phyloP scores from a whole-genome alignment of 1,284 basidiomycete genomes.

The Neotropicomus parvogracilis region DNA sequence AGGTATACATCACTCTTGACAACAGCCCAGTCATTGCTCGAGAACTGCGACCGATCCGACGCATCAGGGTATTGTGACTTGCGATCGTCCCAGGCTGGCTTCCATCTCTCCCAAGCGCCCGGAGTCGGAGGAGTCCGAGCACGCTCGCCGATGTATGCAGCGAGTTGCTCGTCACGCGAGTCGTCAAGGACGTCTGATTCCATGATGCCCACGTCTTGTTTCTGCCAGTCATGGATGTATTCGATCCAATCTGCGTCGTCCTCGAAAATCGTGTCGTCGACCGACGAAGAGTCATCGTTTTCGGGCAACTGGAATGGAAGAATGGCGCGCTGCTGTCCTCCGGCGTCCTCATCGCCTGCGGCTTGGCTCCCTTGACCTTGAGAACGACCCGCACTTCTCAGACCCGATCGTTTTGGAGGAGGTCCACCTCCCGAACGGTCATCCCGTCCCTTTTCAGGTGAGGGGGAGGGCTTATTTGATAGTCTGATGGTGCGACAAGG shows the following conservation, averaged over 20 bases:
- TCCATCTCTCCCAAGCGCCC: not conserved
- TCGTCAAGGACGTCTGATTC: not conserved
- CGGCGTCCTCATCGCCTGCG: too few relatives aligned
- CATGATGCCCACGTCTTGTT: not conserved
- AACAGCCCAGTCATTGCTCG: constrained; percentile 6
- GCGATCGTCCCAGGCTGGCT: not conserved
- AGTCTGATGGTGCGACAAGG: too few relatives aligned
- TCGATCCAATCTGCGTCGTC: not conserved
- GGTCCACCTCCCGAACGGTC: not conserved
- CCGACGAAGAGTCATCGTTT: not conserved
- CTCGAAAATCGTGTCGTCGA: not conserved
- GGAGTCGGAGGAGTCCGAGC: not conserved
- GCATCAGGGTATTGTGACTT: not conserved
- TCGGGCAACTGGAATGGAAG: not conserved
- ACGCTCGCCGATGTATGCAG: not conserved
- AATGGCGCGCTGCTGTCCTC: not conserved
- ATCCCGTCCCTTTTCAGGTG: not conserved
- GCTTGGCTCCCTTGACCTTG: too few relatives aligned
- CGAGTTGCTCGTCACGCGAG: not conserved
- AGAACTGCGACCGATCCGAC: constrained; percentile 2
- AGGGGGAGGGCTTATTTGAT: not conserved
- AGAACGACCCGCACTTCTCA: not conserved
- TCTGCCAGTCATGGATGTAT: not conserved
- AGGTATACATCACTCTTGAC: not conserved
- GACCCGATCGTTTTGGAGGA: not conserved